Percentiles rank a stretch among this genome's conserved stretches.
phyloP scores from a whole-genome alignment of 371 early-diverging fungal genomes.

The Encephalitozoon cuniculi region DNA sequence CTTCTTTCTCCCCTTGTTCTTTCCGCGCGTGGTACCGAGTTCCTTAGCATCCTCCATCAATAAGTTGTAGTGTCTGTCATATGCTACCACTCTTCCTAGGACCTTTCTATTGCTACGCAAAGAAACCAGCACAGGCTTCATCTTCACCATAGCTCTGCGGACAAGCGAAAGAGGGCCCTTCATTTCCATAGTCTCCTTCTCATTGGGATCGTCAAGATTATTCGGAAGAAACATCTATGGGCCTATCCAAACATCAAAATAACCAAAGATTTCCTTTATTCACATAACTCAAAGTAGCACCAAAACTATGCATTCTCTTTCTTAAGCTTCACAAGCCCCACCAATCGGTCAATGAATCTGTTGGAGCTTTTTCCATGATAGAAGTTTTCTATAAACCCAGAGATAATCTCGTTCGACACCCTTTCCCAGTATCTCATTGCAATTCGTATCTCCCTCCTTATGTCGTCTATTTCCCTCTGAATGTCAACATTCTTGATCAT shows the following conservation, averaged over 20 bases:
- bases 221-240: conserved; percentile 6
- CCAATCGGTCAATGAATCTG: background rate
- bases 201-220: background rate
- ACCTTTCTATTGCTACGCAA: conserved; percentile 34
- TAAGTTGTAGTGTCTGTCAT: conserved; percentile 51
- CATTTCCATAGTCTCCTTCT: conserved; percentile 6
- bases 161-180: conserved; percentile 17
- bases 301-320: background rate
- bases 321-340: background rate
- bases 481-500: conserved; percentile 21
- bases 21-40: conserved; percentile 6
- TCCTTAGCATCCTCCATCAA: conserved; percentile 37
- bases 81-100: conserved; percentile 9
- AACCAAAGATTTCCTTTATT: background rate
- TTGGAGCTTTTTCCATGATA: background rate
- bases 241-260: background rate
- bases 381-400: conserved; percentile 18
- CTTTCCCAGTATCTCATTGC: conserved; percentile 45
- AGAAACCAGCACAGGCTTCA: conserved; percentile 7
- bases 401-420: conserved; percentile 18
- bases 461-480: conserved; percentile 35
- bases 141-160: background rate
- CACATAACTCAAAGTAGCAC: background rate
- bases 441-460: conserved; percentile 18
- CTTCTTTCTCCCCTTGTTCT: conserved; percentile 36